phyloP scores from a whole-genome alignment of 257 asterid species.

The Solanum sejunctum region DNA sequence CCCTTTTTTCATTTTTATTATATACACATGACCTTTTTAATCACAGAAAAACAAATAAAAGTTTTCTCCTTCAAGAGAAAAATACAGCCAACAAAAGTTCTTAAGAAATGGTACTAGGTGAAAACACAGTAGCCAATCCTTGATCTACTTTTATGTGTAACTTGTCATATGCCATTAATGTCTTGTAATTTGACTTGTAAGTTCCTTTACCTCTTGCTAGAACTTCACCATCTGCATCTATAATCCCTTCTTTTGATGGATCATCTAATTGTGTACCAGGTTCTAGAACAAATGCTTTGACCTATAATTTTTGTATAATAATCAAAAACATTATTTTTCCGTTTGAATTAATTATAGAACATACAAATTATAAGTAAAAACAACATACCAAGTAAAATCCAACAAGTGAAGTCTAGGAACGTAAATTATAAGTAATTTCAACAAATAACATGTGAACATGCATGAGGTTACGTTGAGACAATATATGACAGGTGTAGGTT shows the following conservation, averaged over 20 bases:
- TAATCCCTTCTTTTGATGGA: conserved; percentile 26
- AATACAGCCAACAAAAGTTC: background rate
- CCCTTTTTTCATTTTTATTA: background rate
- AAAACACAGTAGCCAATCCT: conserved; percentile 80
- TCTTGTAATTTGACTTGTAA: conserved; percentile 49
- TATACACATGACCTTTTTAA: background rate
- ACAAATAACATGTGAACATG: background rate
- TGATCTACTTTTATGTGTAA: conserved; percentile 56
- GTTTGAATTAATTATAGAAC: background rate
- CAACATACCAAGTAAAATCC: no score
- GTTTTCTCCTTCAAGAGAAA: background rate
- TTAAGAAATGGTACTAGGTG: conserved; percentile 22
- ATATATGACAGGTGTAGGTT: background rate
- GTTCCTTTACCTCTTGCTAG: conserved; percentile 76
- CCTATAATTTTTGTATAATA: conserved; percentile 26
- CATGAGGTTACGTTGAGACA: background rate
- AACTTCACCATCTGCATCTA: conserved; percentile 40
- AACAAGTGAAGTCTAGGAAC: background rate
- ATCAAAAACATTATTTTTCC: background rate
- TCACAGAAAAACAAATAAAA: background rate
- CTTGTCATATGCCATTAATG: conserved; percentile 65
- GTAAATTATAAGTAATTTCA: background rate
- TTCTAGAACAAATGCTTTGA: conserved; percentile 65
- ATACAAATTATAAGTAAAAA: background rate
- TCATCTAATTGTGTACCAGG: conserved; percentile 51